These are phyloP conservation scores for Hymenoscyphus infarciens DNA, from an alignment of 2,329 filamentous ascomycete genomes.

Conservation along the genomic window DNA sequence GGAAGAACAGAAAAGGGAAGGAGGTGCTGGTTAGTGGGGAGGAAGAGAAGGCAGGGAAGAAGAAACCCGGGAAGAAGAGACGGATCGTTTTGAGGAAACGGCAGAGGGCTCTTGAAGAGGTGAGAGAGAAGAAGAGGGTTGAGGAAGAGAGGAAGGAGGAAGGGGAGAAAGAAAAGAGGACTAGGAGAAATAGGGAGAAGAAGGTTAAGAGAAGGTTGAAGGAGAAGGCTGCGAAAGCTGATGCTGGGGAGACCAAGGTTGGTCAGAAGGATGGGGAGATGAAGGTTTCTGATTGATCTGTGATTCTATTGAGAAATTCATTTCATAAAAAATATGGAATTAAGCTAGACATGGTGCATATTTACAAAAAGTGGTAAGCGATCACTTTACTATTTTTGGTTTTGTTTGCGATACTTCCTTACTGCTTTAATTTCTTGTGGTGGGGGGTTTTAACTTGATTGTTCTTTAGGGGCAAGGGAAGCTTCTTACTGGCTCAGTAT, in stretches of 20 bases:
- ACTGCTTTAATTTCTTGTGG: too few relatives aligned
- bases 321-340: too few relatives aligned
- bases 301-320: neutral
- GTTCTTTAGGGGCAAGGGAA: too few relatives aligned
- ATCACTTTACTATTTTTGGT: too few relatives aligned
- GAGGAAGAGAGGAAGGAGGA: constrained; percentile 50
- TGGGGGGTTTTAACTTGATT: too few relatives aligned
- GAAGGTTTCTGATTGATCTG: neutral
- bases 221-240: constrained; percentile 40
- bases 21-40: constrained; percentile 7
- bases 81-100: constrained; percentile 48
- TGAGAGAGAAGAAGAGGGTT: constrained; percentile 38
- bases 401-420: too few relatives aligned
- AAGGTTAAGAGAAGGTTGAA: constrained; percentile 57
- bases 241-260: neutral
- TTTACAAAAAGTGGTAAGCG: too few relatives aligned
- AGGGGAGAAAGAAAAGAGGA: constrained; percentile 57
- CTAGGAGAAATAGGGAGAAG: constrained; percentile 56
- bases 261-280: neutral
- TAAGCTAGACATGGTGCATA: too few relatives aligned
- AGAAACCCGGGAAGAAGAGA: constrained; percentile 55
- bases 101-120: constrained; percentile 38
- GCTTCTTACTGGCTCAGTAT: too few relatives aligned
- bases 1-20: constrained; percentile 28
- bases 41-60: constrained; percentile 29